Evolutionary conservation across 2,329 filamentous ascomycete species (phyloP).

Genomic region (Ophiognomonia clavigignenti-juglandacearum): DNA sequence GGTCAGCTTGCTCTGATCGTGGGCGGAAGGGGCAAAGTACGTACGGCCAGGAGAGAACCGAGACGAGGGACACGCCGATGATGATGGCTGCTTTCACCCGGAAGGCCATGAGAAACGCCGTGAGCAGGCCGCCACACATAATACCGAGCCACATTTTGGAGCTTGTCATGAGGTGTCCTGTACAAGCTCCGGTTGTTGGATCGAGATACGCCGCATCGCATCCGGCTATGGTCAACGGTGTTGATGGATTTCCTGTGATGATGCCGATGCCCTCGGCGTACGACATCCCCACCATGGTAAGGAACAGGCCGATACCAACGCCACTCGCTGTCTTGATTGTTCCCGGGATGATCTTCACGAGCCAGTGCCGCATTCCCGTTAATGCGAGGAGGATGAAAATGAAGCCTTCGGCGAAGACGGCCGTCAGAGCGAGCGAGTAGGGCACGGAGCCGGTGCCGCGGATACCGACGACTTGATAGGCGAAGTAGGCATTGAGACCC

Average conservation of each 20-base stretch:
- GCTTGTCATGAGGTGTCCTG: conserved; percentile 66
- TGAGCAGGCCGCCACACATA: conserved; percentile 73
- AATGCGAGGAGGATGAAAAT: conserved; percentile 61
- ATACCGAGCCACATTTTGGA: conserved; percentile 83
- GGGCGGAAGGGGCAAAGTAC: conserved; percentile 22
- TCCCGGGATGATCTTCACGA: conserved; percentile 59
- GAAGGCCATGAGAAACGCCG: conserved; percentile 75
- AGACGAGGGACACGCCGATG: conserved; percentile 66
- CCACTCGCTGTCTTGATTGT: conserved; percentile 63
- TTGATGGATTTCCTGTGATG: conserved; percentile 65
- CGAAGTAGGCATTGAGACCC: conserved; percentile 65
- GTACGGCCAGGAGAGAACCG: conserved; percentile 70
- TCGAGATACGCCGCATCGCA: conserved; percentile 56
- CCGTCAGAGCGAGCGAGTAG: conserved; percentile 56
- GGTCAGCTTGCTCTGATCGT: conserved; percentile 15
- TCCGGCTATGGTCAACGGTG: conserved; percentile 72
- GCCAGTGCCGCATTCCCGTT: conserved; percentile 68
- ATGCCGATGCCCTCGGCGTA: conserved; percentile 80
- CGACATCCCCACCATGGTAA: conserved; percentile 62
- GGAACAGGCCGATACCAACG: conserved; percentile 60
- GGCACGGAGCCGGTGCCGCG: conserved; percentile 53
- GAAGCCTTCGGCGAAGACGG: conserved; percentile 61
- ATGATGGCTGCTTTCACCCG: conserved; percentile 72
- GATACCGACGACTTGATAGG: conserved; percentile 61
- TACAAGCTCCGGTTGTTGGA: conserved; percentile 43